Percentiles rank a stretch among this genome's conserved stretches.
Conservation (phyloP, 441 rosid genomes). For the Syzygium syzygioides region DNA sequence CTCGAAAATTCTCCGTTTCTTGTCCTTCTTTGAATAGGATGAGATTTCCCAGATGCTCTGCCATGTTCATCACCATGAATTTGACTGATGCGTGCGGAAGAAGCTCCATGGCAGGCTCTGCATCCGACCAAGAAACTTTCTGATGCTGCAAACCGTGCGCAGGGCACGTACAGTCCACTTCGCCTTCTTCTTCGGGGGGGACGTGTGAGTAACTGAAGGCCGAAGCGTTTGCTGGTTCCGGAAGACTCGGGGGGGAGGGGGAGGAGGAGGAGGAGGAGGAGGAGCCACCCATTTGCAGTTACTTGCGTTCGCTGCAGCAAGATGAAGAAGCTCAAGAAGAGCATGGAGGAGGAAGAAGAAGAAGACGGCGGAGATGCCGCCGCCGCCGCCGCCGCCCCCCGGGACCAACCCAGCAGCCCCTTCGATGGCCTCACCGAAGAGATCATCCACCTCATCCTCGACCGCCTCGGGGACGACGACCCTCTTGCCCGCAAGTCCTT, state of each 20-base stretch:
- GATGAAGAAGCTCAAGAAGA: background rate
- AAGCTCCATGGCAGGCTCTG: background rate
- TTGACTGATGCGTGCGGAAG: background rate
- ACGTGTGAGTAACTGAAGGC: background rate
- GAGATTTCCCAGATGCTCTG: background rate
- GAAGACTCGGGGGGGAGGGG: background rate
- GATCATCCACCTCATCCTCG: conserved; percentile 20
- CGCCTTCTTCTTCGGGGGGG: background rate
- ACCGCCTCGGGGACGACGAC: conserved; percentile 14
- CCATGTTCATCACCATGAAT: background rate
- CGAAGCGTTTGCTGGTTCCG: background rate
- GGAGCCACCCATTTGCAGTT: background rate
- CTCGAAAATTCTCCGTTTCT: background rate
- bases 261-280: background rate
- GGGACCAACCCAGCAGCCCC: background rate
- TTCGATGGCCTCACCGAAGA: conserved; percentile 24
- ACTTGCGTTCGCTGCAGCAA: background rate
- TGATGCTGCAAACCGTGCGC: background rate
- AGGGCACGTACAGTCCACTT: background rate
- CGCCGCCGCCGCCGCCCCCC: background rate
- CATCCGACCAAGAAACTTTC: background rate
- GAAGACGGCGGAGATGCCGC: background rate
- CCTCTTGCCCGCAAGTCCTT: conserved; percentile 22
- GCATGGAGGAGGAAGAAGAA: background rate
- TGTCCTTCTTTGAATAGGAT: background rate